Conservation (phyloP, 2,329 filamentous ascomycete genomes). For the Elsinoe arachidis region DNA sequence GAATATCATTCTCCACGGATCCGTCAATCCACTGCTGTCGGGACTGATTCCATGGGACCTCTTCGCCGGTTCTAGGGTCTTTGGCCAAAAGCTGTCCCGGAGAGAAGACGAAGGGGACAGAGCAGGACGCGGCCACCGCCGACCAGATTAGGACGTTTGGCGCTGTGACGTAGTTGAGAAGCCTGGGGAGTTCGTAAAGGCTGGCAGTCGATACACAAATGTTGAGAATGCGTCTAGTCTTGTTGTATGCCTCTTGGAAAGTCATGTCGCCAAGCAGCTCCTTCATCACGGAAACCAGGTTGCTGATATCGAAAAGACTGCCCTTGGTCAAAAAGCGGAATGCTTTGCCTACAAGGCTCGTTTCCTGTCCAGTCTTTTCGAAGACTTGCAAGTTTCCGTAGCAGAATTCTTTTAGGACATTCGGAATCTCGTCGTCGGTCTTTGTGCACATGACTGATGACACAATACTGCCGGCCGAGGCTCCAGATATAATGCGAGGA, state of each 20-base stretch:
- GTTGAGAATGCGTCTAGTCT: conserved; percentile 84
- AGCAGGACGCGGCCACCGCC: conserved; percentile 90
- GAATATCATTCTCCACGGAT: conserved; percentile 87
- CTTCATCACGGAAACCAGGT: conserved; percentile 74
- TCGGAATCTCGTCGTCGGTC: conserved; percentile 69
- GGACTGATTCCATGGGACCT: conserved; percentile 75
- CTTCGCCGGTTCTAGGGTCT: conserved; percentile 68
- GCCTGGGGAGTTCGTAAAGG: conserved; percentile 73
- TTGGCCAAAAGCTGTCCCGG: conserved; percentile 74
- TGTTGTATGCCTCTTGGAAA: conserved; percentile 91
- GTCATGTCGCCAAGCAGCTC: conserved; percentile 77
- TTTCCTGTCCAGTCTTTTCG: conserved; percentile 50
- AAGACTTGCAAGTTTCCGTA: conserved; percentile 77
- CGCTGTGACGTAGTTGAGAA: conserved; percentile 88
- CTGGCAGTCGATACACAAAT: conserved; percentile 86
- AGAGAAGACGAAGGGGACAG: conserved; percentile 78
- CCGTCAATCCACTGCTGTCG: conserved; percentile 87
- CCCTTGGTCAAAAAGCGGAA: conserved; percentile 70
- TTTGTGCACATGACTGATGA: conserved; percentile 70
- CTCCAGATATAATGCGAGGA: conserved; percentile 78
- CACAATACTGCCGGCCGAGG: conserved; percentile 81
- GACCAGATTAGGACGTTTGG: conserved; percentile 96
- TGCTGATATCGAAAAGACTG: conserved; percentile 73
- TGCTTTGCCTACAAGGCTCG: conserved; percentile 60
- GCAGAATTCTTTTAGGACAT: conserved; percentile 60